Percentiles rank a stretch among this genome's conserved stretches.
Evolutionary conservation across 139 green algal genomes (phyloP).

Genomic region (Pleodorina starrii): DNA sequence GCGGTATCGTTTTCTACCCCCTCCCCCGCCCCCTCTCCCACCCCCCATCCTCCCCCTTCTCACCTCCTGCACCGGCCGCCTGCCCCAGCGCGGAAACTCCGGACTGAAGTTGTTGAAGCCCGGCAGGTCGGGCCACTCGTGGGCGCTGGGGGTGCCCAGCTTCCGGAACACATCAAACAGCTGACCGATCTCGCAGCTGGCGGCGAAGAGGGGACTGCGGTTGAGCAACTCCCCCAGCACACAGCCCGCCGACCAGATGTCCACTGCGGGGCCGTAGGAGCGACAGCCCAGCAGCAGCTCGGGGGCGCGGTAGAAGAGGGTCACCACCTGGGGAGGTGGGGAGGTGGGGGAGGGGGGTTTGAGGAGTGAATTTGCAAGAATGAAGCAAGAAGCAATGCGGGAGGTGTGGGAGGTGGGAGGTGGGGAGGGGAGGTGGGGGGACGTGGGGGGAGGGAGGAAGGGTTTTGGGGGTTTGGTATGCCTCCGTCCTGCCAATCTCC

Average conservation of each 20-base stretch:
- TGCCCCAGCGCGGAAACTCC: conserved; percentile 1
- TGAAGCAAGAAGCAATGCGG: no score
- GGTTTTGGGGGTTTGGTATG: no score
- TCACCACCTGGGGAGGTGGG: conserved; percentile 85
- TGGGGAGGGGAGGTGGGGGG: no score
- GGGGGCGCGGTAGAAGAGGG: conserved; percentile 97
- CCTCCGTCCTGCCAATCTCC: no score
- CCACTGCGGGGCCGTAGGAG: conserved; percentile 91
- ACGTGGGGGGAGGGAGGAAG: no score
- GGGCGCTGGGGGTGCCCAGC: conserved; percentile 85
- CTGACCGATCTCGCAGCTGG: conserved; percentile 73
- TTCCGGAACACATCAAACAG: conserved; percentile 75
- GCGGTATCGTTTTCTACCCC: no score
- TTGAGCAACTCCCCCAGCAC: conserved; percentile 95
- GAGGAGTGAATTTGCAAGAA: no score
- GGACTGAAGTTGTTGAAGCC: conserved; percentile 47
- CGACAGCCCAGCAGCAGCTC: conserved; percentile 95
- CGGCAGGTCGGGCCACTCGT: conserved; percentile 56
- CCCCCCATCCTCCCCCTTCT: background rate
- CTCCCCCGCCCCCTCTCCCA: background rate
- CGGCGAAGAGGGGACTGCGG: conserved; percentile 76
- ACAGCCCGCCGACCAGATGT: conserved; percentile 97
- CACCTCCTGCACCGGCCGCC: conserved; percentile 62
- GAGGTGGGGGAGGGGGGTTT: background rate
- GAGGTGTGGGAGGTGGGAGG: no score